Conservation (phyloP, 1,284 basidiomycete genomes). For the Vanrija sp. region DNA sequence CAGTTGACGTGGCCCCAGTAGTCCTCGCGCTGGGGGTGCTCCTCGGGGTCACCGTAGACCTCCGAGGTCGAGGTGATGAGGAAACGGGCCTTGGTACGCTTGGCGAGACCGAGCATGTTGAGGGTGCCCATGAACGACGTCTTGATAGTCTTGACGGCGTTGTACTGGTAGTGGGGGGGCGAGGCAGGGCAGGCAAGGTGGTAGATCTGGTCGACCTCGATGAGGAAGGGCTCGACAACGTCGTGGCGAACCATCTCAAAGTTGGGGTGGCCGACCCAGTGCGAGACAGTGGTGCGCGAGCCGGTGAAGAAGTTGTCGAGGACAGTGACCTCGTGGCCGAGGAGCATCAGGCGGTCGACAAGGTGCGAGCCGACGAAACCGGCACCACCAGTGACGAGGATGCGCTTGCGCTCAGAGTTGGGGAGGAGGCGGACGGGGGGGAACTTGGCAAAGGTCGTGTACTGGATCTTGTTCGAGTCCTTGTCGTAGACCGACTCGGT, state of each 20-base stretch:
- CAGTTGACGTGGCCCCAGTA: conserved; percentile 99
- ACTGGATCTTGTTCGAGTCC: conserved; percentile 73
- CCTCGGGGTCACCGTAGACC: conserved; percentile 94
- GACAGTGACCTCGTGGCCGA: conserved; percentile 96
- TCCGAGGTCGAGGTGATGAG: conserved; percentile 88
- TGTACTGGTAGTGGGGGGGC: conserved; percentile 91
- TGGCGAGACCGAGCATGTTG: conserved; percentile 98
- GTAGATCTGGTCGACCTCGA: conserved; percentile 96
- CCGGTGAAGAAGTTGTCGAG: conserved; percentile 99
- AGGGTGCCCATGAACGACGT: conserved; percentile 95
- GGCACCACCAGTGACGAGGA: conserved; percentile 86
- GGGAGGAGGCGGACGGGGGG: conserved; percentile 84
- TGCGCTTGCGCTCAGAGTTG: conserved; percentile 72
- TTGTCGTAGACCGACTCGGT: conserved; percentile 79
- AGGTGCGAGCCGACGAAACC: conserved; percentile 98
- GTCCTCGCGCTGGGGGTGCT: conserved; percentile 91
- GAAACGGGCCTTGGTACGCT: conserved; percentile 94
- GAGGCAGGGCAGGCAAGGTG: conserved; percentile 95
- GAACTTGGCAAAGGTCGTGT: conserved; percentile 83
- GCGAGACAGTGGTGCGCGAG: conserved; percentile 79
- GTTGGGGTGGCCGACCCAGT: conserved; percentile 96
- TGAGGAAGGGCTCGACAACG: conserved; percentile 92
- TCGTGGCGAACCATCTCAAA: conserved; percentile 97
- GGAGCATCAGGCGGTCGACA: conserved; percentile 92
- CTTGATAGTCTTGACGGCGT: conserved; percentile 94